phyloP scores from a whole-genome alignment of 129 eudicot genomes.

The Saposhnikovia divaricata region DNA sequence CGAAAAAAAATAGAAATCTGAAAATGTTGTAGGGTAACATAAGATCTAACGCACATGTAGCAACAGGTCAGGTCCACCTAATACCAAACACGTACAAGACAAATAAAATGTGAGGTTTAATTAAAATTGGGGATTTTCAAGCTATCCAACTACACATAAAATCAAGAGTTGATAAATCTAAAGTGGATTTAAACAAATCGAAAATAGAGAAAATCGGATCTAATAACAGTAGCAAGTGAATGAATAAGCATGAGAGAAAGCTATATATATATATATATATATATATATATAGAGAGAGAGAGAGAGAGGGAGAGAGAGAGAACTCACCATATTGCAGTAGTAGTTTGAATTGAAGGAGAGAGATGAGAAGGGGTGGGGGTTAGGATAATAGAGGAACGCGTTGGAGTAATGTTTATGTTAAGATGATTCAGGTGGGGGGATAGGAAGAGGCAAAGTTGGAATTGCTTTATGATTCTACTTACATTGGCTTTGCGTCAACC shows the following conservation, averaged over 20 bases:
- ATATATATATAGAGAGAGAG: too few species aligned
- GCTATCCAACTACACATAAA: neutral
- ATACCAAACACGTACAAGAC: neutral
- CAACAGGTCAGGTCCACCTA: neutral
- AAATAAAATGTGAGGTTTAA: neutral
- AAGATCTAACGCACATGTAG: neutral
- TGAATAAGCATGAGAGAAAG: neutral
- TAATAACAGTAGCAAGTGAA: neutral
- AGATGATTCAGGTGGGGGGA: neutral
- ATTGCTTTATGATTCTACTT: neutral
- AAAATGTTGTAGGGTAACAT: neutral
- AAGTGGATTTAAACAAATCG: neutral
- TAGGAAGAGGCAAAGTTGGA: neutral
- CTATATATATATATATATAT: too few species aligned
- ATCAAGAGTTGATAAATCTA: neutral
- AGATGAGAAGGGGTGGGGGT: too few species aligned
- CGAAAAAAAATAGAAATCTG: neutral
- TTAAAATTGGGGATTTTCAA: neutral
- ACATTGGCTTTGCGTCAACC: neutral
- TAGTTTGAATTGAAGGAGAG: neutral
- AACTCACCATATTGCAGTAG: neutral
- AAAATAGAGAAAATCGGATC: neutral
- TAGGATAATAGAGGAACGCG: neutral
- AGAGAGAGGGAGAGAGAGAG: too few species aligned
- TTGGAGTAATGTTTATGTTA: neutral